phyloP scores from a whole-genome alignment of 305 asterid genomes.

The Fraxinus latifolia region DNA sequence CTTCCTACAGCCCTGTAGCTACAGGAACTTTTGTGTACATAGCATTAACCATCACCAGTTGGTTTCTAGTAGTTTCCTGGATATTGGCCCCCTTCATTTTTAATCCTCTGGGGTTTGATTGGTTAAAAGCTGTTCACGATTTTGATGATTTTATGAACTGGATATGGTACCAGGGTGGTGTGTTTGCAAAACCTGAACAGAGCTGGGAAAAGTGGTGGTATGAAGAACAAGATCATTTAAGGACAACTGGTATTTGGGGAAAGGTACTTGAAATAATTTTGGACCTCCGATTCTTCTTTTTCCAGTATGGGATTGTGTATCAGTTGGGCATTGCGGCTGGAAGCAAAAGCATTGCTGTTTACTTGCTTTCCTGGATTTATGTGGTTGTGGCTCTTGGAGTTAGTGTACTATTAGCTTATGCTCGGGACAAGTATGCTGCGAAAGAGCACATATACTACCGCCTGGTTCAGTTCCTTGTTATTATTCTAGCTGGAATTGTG shows the following conservation, averaged over 20 bases:
- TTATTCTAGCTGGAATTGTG: slow-evolving; percentile 39
- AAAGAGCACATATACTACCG: slow-evolving; percentile 66
- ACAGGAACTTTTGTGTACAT: slow-evolving; percentile 48
- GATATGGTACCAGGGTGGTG: slow-evolving; percentile 66
- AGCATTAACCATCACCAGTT: slow-evolving; percentile 57
- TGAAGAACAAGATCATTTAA: slow-evolving; percentile 63
- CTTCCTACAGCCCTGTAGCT: slow-evolving; percentile 46
- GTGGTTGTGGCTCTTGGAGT: slow-evolving; percentile 49
- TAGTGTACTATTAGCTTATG: slow-evolving; percentile 44
- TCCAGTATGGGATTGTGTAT: slow-evolving; percentile 68
- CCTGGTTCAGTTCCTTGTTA: slow-evolving; percentile 61
- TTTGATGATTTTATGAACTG: slow-evolving; percentile 62
- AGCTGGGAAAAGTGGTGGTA: slow-evolving; percentile 74
- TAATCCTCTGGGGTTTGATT: slow-evolving; percentile 68
- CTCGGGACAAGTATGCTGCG: slow-evolving; percentile 59
- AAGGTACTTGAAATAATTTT: slow-evolving; percentile 49
- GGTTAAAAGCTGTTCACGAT: slow-evolving; percentile 62
- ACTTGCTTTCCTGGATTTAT: slow-evolving; percentile 58
- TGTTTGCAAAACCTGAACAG: slow-evolving; percentile 57
- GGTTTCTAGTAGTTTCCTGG: slow-evolving; percentile 68
- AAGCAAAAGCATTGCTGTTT: slow-evolving; percentile 54
- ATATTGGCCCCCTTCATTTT: slow-evolving; percentile 55
- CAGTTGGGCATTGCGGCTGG: slow-evolving; percentile 56
- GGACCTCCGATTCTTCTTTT: slow-evolving; percentile 61
- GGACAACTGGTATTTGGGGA: slow-evolving; percentile 63